Evolutionary conservation across 2,329 filamentous ascomycete species (phyloP), one percentile per base, ranked within the genome.

Genomic region (Basipetospora chlamydospora): DNA sequence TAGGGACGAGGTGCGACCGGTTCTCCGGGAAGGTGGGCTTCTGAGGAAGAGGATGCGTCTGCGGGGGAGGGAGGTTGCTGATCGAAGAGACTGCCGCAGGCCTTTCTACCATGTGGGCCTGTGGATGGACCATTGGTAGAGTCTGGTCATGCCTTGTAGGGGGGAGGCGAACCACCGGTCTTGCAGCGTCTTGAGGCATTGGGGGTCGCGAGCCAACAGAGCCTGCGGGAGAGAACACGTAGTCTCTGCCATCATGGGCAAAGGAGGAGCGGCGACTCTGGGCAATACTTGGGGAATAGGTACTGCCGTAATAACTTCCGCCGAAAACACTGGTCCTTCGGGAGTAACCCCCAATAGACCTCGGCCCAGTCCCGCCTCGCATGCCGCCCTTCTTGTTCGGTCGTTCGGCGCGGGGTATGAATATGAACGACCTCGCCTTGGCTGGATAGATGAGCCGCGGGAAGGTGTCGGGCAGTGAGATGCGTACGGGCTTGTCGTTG

Each of bases 401-500:
- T 46, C 90, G 76, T 62, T 95, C 71, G 9, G 88, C 88, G 46
- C 90, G 73, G 10, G 90, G 90, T 42, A 98, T 98, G 59, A 98
- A 98, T 49, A 95, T 93, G 56, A 98, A 98, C 0, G 90, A 96
- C 44, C 90, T 70, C 49, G 95, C 87, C 32, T 73, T 67, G 2
- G 86, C 81, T 5, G 90, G 90, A 58, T 90, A 94, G 42, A 95
- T 87, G 56, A 95, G 95, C 43, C 82, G 76, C 25, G 85, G 82
- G 10, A 75, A 65, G 43, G 81, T 71, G 20, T 80, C 70, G 2
- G 90, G 88, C 28, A 98, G 66, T 7, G 86, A 95, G 46, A 98
- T 84, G 35, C 90, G 80, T 28, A 96, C 90, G 6, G 90, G 90
- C 55, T 96, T 98, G 61, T 98, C 90, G 48, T 90, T 79, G 43